Evolutionary conservation across 805 yeast species (phyloP).

Genomic region (Starmerella ratchasimensis): DNA sequence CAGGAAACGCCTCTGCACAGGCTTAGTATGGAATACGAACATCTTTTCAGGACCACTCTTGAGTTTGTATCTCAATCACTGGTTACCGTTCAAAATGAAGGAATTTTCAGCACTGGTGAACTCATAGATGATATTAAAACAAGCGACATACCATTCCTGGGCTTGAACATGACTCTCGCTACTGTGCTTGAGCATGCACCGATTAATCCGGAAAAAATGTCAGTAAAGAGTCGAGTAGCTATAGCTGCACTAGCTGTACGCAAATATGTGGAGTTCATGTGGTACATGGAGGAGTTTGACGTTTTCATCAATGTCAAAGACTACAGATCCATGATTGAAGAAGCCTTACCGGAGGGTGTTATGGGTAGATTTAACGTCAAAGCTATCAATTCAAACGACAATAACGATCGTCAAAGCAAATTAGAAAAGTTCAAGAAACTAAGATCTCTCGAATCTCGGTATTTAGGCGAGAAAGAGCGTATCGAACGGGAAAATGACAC

Average conservation of each 20-base stretch:
- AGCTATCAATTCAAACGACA: neutral
- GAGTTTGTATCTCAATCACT: constrained; percentile 3
- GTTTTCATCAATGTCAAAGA: neutral
- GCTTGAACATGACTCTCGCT: constrained; percentile 49
- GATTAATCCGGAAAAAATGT: constrained; percentile 9
- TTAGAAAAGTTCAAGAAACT: neutral
- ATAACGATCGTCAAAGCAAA: neutral
- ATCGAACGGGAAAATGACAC: neutral
- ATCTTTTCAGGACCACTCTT: constrained; percentile 8
- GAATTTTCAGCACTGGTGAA: constrained; percentile 63
- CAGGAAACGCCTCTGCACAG: neutral
- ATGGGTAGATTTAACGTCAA: constrained; percentile 7
- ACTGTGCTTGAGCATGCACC: constrained; percentile 24
- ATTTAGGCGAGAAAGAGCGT: neutral
- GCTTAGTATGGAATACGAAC: constrained; percentile 2
- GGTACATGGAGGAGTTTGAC: constrained; percentile 16
- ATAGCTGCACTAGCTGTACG: constrained; percentile 16
- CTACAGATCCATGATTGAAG: neutral
- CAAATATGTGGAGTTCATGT: constrained; percentile 21
- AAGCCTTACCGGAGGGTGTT: constrained; percentile 11
- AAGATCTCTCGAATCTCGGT: neutral
- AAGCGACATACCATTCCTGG: constrained; percentile 43
- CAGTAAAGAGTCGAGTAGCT: constrained; percentile 15
- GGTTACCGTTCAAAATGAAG: constrained; percentile 31
- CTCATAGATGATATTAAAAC: constrained; percentile 55